Evolutionary conservation across 1,139 yeast genomes (phyloP), one percentile per base, ranked within the genome.

Genomic region (Oligophagozyma castellii): DNA sequence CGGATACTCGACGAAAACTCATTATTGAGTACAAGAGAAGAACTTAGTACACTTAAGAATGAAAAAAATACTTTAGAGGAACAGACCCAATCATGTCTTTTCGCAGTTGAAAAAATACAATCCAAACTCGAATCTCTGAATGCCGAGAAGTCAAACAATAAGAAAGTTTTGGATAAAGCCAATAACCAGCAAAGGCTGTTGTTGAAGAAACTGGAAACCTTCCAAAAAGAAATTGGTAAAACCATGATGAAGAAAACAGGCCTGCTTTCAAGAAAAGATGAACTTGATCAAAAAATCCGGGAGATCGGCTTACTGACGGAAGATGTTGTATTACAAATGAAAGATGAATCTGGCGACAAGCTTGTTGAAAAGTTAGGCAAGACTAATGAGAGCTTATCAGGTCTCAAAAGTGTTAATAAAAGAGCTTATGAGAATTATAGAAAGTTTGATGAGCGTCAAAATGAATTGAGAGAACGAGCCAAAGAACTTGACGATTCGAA

Each of bases 281-380:
- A 79, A 40, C 57, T 81, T 15, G 77, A 74, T 38, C 69, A 67
- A 37, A 78, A 71, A 44, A 77, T 84, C 27, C 65, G 92, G 35
- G 93, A 81, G 29, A 58, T 86, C 29, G 95, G 95, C 7, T 78
- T 81, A 1, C 60, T 86, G 18, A 92, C 95, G 0, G 95, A 84
- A 45, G 89, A 81, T 35, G 86, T 93, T 0, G 73, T 81, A 41
- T 61, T 62, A 5, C 64, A 67, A 16, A 63, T 58, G 35, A 59
- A 57, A 29, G 55, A 59, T 18, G 38, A 54, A 18, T 43, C 54
- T 3, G 67, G 83, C 2, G 71, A 70, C 28, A 63, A 67, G 5
- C 51, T 84, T 21, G 56, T 81, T 27, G 47, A 51, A n/a, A 59
- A 66, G 33, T 61, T 83, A 39, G 73, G 70, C 33, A 55, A 56